Percentiles rank a stretch among this genome's conserved stretches.
Evolutionary conservation across 192 early-diverging fungal genomes (phyloP).

Genomic region (Lobulomyces angularis): DNA sequence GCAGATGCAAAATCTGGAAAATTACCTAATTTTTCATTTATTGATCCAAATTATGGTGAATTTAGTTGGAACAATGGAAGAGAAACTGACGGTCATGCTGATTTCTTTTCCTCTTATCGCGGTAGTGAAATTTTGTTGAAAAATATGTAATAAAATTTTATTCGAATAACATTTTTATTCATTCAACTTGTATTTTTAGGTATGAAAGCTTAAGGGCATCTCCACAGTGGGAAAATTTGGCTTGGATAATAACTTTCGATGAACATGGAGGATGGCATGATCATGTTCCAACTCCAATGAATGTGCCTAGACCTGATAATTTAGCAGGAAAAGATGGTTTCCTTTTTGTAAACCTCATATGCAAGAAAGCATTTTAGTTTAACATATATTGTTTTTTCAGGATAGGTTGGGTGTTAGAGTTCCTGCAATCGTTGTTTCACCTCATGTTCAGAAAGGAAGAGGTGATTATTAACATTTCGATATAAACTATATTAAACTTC

Average conservation of each 20-base stretch:
- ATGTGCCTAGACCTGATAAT: constrained; percentile 32
- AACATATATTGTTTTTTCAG: no score
- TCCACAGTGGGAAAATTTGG: constrained; percentile 33
- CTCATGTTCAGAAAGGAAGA: constrained; percentile 24
- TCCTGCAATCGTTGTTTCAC: constrained; percentile 32
- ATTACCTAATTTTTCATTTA: constrained; percentile 17
- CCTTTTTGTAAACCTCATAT: no score
- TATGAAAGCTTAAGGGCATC: constrained; percentile 31
- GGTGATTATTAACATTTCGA: no score
- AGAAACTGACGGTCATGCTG: no score
- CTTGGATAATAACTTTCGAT: constrained; percentile 37
- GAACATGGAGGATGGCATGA: constrained; percentile 40
- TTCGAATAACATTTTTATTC: constrained; percentile 25
- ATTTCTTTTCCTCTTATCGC: constrained; percentile 2
- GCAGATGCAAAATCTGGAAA: constrained; percentile 13
- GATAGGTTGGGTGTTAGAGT: constrained; percentile 37
- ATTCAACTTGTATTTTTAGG: no score
- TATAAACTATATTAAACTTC: no score
- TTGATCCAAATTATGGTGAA: constrained; percentile 12
- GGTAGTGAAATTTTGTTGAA: constrained; percentile 21
- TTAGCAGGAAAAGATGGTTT: no score
- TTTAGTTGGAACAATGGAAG: neutral
- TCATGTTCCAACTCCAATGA: constrained; percentile 30
- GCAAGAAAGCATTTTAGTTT: no score
- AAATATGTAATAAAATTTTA: constrained; percentile 6